Base-by-base conservation (phyloP, 495 filamentous ascomycete species). In the Penicillium tannophilum region DNA sequence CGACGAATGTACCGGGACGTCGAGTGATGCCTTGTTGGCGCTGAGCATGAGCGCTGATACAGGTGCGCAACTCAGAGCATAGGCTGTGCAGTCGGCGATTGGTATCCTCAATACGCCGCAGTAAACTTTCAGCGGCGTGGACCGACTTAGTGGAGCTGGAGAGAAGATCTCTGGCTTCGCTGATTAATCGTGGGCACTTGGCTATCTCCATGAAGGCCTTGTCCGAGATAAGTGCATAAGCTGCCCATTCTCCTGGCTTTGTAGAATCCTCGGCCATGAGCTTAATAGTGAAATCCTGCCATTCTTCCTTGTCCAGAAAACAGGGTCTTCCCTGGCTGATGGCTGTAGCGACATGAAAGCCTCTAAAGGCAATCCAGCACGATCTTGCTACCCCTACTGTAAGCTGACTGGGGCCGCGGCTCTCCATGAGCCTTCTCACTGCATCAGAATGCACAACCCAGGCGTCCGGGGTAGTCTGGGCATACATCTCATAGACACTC, bases 401-500 rank as follows among this genome's bases (percentile, higher is more conserved):
- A 35, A 70, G 68, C 4, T 50, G 46, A 14, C 44, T 50, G 6
- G 70, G 60, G 2, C 71, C 70, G 1, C 70, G 62, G 11, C 56
- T 65, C 16, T 60, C 54, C 73, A 76, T 74, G 14, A 74, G 55
- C 20, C 63, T 57, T 50, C 58, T 68, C 1, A 70, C 71, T 0
- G 64, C 71, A 16, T 72, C 68, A 0, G 64, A 65, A 23, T 76
- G 73, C n/a, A 69, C 58, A 4, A 69, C 66, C 71, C 71, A 76
- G 6, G 68, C 67, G 26, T 66, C 63, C 12, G 59, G 59, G 9
- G 56, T 65, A 12, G 73, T 71, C 39, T 66, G 70, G 20, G 70
- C 70, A 41, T 70, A 71, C 71, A 74, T 76, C 45, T 76, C 73
- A 54, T 66, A 76, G 6, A 74, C 62, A 17, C 69, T 69, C n/a